A percentile compares a stretch with the other conserved stretches of the same genome.
Evolutionary conservation across 2,329 filamentous ascomycete genomes (phyloP).

Genomic region (Colletotrichum tropicicola): DNA sequence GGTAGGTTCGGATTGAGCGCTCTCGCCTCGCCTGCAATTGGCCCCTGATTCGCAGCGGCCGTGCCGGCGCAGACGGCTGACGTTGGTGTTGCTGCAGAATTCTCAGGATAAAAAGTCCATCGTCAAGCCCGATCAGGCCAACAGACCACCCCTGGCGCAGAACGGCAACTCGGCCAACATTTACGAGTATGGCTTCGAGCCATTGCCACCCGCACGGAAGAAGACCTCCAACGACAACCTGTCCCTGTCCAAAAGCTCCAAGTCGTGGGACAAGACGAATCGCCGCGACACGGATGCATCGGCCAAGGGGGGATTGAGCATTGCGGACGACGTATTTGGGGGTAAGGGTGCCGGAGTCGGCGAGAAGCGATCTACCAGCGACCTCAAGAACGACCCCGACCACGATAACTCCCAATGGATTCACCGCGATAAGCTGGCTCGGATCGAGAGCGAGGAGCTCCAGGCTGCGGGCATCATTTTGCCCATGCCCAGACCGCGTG

Average conservation of each 20-base stretch:
- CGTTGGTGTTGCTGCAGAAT: slow-evolving; percentile 29
- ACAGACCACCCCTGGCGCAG: slow-evolving; percentile 24
- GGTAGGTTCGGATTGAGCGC: slow-evolving; percentile 41
- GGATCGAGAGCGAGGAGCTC: slow-evolving; percentile 83
- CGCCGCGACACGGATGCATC: slow-evolving; percentile 33
- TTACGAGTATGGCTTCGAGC: slow-evolving; percentile 32
- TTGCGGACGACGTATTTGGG: slow-evolving; percentile 36
- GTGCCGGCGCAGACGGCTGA: background rate
- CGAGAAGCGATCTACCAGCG: slow-evolving; percentile 37
- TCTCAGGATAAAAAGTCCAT: slow-evolving; percentile 30
- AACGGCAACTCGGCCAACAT: slow-evolving; percentile 35
- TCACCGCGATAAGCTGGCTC: slow-evolving; percentile 83
- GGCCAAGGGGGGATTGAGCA: slow-evolving; percentile 31
- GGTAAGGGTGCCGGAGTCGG: slow-evolving; percentile 30
- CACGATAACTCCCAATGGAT: slow-evolving; percentile 81
- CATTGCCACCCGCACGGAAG: slow-evolving; percentile 38
- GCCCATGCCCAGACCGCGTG: slow-evolving; percentile 63
- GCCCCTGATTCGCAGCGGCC: background rate
- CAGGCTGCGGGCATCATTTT: slow-evolving; percentile 79
- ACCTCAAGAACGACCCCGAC: slow-evolving; percentile 38
- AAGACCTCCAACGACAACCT: slow-evolving; percentile 47
- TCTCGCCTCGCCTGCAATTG: background rate
- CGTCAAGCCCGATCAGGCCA: slow-evolving; percentile 27
- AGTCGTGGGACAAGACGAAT: slow-evolving; percentile 26
- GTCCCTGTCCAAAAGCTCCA: slow-evolving; percentile 23